These are phyloP conservation scores for Berkeleyomyces basicola DNA, from an alignment of 2,329 filamentous ascomycete genomes.

Conservation along the genomic window DNA sequence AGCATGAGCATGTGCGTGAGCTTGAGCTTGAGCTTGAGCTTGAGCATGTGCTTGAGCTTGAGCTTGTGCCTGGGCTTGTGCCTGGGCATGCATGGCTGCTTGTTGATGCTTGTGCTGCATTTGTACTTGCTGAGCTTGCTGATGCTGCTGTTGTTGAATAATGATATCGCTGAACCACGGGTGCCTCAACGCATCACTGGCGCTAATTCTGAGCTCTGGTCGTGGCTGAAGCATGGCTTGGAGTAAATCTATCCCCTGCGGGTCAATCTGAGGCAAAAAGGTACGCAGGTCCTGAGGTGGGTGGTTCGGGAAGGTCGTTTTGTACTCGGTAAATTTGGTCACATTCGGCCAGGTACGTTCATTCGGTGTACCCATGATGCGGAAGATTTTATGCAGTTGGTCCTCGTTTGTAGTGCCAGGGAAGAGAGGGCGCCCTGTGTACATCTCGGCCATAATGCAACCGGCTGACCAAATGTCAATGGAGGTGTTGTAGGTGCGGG, in stretches of 20 bases:
- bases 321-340: conserved; percentile 92
- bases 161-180: conserved; percentile 77
- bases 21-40: conserved; percentile 7
- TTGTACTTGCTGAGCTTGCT: conserved; percentile 16
- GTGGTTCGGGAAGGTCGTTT: conserved; percentile 85
- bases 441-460: conserved; percentile 99
- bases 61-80: conserved; percentile 20
- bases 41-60: conserved; percentile 8
- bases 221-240: conserved; percentile 82
- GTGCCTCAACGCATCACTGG: conserved; percentile 71
- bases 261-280: conserved; percentile 82
- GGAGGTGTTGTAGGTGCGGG: conserved; percentile 95
- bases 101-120: conserved; percentile 17
- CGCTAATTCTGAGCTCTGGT: conserved; percentile 80
- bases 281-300: conserved; percentile 76
- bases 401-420: conserved; percentile 97
- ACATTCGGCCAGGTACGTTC: conserved; percentile 94
- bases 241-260: conserved; percentile 69
- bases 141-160: conserved; percentile 34
- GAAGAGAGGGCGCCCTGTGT: conserved; percentile 86
- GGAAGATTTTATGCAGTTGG: conserved; percentile 91
- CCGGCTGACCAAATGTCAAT: conserved; percentile 99
- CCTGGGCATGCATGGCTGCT: conserved; percentile 27
- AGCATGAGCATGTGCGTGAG: conserved; percentile 9
- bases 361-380: conserved; percentile 93